Evolutionary conservation across 1,284 basidiomycete species (phyloP).

Genomic region (Polyporus tsugae): DNA sequence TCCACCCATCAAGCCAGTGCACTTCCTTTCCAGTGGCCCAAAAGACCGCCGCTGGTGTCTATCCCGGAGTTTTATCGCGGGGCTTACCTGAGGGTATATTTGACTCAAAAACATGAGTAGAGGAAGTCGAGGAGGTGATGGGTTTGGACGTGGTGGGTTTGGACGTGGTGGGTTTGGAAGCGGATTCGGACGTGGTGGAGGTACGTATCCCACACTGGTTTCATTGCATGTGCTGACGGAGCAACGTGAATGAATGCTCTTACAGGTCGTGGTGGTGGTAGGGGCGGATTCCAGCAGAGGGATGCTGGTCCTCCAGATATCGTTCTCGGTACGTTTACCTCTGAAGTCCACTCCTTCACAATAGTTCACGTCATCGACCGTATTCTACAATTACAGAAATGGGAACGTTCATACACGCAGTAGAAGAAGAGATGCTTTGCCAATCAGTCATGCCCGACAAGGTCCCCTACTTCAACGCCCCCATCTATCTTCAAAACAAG

Average conservation of each 20-base stretch:
- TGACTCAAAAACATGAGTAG: conserved; percentile 36
- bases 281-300: conserved; percentile 66
- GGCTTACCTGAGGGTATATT: not conserved
- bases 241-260: not conserved
- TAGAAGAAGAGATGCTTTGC: conserved; percentile 99
- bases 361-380: not conserved
- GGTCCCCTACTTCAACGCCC: conserved; percentile 99
- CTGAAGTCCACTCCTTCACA: not conserved
- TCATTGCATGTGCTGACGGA: not conserved
- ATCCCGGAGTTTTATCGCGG: not conserved
- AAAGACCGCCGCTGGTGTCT: conserved; percentile 13
- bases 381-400: conserved; percentile 63
- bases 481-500: conserved; percentile 99
- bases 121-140: conserved; percentile 34
- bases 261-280: conserved; percentile 38
- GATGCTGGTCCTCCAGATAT: conserved; percentile 87
- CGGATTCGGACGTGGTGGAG: conserved; percentile 35
- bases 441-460: conserved; percentile 85
- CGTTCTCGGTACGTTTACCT: conserved; percentile 72
- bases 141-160: conserved; percentile 34
- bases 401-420: conserved; percentile 91
- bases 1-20: conserved; percentile 13
- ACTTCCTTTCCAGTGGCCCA: conserved; percentile 1
- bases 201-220: conserved; percentile 15
- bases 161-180: conserved; percentile 30